Conservation (phyloP, 2,329 filamentous ascomycete species). For the Cladosporium sp. region DNA sequence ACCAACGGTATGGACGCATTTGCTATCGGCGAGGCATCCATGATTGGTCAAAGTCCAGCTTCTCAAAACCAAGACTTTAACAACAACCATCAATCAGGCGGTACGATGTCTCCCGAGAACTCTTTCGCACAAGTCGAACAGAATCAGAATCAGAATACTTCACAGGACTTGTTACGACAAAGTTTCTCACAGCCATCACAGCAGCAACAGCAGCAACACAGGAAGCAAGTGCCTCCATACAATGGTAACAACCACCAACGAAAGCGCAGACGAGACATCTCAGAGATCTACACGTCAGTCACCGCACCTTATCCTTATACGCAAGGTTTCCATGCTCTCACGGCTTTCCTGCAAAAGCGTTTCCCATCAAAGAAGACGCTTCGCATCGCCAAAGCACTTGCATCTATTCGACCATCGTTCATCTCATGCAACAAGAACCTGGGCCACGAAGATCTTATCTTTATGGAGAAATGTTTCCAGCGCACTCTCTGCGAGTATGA, state of each 20-base stretch:
- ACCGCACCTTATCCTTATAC: conserved; percentile 91
- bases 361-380: conserved; percentile 73
- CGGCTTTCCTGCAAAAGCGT: conserved; percentile 71
- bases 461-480: conserved; percentile 97
- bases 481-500: conserved; percentile 89
- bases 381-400: conserved; percentile 80
- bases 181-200: conserved; percentile 30
- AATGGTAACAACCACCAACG: conserved; percentile 29
- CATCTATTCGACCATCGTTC: conserved; percentile 86
- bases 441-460: conserved; percentile 82
- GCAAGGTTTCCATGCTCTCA: conserved; percentile 82
- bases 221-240: conserved; percentile 27
- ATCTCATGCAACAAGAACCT: conserved; percentile 88
- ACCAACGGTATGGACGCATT: conserved; percentile 49
- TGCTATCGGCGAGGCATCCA: conserved; percentile 56
- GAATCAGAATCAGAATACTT: conserved; percentile 24
- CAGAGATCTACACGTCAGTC: conserved; percentile 81
- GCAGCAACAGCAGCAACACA: conserved; percentile 24
- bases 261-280: conserved; percentile 65
- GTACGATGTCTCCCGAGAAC: conserved; percentile 27
- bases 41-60: conserved; percentile 56
- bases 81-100: conserved; percentile 32
- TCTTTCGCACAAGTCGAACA: conserved; percentile 29
- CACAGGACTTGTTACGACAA: conserved; percentile 24
- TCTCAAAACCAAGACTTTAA: conserved; percentile 49